Percentiles rank a stretch among this genome's conserved stretches.
These are phyloP conservation scores for Suhomyces terraborum DNA, from an alignment of 1,139 yeast genomes.

Conservation along the genomic window DNA sequence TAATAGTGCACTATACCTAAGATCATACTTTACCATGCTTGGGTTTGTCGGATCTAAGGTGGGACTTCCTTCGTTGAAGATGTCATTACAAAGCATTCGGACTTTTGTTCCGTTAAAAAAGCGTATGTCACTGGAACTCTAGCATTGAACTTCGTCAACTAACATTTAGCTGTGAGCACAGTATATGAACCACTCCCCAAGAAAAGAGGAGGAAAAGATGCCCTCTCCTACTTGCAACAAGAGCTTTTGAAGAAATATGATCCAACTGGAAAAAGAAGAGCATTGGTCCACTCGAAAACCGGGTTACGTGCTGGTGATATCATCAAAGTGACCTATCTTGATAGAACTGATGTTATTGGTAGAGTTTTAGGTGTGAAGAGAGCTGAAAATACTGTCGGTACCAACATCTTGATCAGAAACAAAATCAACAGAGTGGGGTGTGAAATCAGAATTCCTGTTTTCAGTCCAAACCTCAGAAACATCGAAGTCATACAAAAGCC, in stretches of 20 bases:
- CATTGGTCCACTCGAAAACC: conserved; percentile 50
- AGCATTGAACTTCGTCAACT: conserved; percentile 19
- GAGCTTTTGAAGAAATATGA: conserved; percentile 62
- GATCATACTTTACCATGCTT: conserved; percentile 20
- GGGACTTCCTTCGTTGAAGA: conserved; percentile 15
- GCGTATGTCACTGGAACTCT: conserved; percentile 20
- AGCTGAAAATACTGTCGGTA: conserved; percentile 58
- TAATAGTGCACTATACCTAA: background rate
- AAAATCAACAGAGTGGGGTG: conserved; percentile 78
- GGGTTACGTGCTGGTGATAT: conserved; percentile 82
- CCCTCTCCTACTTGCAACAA: conserved; percentile 50
- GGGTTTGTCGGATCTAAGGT: conserved; percentile 17
- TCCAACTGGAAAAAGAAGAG: conserved; percentile 70
- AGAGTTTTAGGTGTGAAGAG: conserved; percentile 75
- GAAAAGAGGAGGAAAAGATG: conserved; percentile 52
- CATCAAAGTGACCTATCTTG: conserved; percentile 71
- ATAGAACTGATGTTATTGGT: conserved; percentile 72
- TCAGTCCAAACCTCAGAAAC: conserved; percentile 72
- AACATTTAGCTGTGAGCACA: conserved; percentile 29
- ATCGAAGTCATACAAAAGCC: conserved; percentile 78
- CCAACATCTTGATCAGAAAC: conserved; percentile 76
- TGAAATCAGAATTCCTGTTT: conserved; percentile 76
- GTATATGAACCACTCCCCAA: conserved; percentile 57
- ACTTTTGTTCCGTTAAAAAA: conserved; percentile 25
- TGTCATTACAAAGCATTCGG: conserved; percentile 20